Conservation (phyloP, 768 basidiomycete species). For the Tulasnella sp. region DNA sequence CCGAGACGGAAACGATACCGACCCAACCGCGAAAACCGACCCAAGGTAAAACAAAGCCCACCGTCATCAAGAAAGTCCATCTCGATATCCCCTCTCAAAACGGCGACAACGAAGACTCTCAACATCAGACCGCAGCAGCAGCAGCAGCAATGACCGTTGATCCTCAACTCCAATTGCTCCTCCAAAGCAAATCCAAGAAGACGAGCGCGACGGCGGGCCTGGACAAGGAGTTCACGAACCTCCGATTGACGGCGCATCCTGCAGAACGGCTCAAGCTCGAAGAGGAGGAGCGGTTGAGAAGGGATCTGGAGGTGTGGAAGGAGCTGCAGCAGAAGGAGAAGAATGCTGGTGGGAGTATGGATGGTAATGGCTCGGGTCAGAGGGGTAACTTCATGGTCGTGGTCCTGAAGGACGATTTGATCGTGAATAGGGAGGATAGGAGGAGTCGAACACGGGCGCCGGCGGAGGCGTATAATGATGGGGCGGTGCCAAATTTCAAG, state of each 20-base stretch:
- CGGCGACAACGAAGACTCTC: too few species aligned
- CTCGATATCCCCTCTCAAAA: too few species aligned
- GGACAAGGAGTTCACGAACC: slow-evolving; percentile 52
- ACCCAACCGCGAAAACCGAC: too few species aligned
- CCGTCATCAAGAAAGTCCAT: too few species aligned
- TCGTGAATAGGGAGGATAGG: slow-evolving; percentile 25
- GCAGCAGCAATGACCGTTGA: too few species aligned
- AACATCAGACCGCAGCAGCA: too few species aligned
- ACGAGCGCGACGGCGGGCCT: slow-evolving; percentile 47
- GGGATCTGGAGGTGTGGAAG: slow-evolving; percentile 49
- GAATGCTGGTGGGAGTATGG: background rate
- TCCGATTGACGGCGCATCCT: slow-evolving; percentile 53
- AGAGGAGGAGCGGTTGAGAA: slow-evolving; percentile 34
- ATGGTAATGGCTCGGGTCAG: slow-evolving; percentile 22
- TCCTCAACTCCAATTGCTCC: too few species aligned
- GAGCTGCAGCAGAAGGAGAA: slow-evolving; percentile 54
- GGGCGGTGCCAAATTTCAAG: slow-evolving; percentile 54
- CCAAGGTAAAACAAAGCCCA: too few species aligned
- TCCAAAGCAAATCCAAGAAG: slow-evolving; percentile 50
- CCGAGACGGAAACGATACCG: too few species aligned
- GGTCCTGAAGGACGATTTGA: slow-evolving; percentile 47
- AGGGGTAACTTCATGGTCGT: slow-evolving; percentile 75
- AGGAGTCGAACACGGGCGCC: slow-evolving; percentile 14
- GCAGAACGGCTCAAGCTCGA: slow-evolving; percentile 28
- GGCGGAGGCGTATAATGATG: too few species aligned